Evolutionary conservation across 2,329 filamentous ascomycete genomes (phyloP), one percentile per base, ranked within the genome.

Genomic region (Cercospora zeae-maydis): DNA sequence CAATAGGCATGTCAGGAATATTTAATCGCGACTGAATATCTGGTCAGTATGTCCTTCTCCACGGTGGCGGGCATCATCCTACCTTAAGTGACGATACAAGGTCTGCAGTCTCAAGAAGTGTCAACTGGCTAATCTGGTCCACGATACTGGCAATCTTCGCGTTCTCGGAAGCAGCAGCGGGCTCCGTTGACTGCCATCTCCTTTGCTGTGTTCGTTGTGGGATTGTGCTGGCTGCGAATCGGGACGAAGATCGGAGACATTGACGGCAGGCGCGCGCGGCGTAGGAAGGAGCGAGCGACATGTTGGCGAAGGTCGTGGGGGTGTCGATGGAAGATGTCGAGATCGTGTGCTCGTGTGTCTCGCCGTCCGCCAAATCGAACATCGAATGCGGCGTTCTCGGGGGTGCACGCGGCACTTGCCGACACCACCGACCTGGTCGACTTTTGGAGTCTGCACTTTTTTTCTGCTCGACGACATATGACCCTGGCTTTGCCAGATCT

Each of bases 81-180:
- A 98, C 95, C 90, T 99, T 99, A 76, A 99, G 83, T 79, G 88
- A 92, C 59, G 93, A 88, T 59, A 99, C 95, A 64, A 99, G 84
- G 77, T 98, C 95, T 63, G 96, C 93, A 39, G 95, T 99, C 85
- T 99, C 96, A 73, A 99, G 82, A 63, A 99, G 84, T 49, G 93
- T 99, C 85, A 99, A 89, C 86, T 95, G 88, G 81, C 93, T 96
- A 79, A 99, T 99, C 81, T 99, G 93, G 78, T 99, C 93, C 75
- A 99, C 95, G 75, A 99, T 99, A 64, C 86, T 86, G 72, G 88
- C 80, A 74, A 99, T 96, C 86, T 99, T 99, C 67, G 95, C 92
- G 80, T 91, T 96, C 82, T 79, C 59, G 27, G 71, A 62, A 47
- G 71, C 63, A 53, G 77, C 75, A 60, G 83, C 82, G 62, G 77